These are phyloP conservation scores for Bretziella fagacearum DNA, from an alignment of 2,329 filamentous ascomycete genomes.

Conservation along the genomic window DNA sequence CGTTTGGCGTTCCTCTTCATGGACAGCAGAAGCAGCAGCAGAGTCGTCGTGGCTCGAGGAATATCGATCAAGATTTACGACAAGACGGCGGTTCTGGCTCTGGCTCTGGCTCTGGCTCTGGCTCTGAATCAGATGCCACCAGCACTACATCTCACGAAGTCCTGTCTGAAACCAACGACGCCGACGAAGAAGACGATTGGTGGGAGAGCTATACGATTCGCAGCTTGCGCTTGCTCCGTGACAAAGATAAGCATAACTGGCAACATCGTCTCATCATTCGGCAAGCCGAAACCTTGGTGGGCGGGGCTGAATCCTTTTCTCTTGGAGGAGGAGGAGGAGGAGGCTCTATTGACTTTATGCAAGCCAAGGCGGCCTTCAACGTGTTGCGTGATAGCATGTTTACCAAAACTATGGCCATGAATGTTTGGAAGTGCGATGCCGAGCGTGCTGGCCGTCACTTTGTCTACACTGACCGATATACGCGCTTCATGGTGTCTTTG, in stretches of 20 bases:
- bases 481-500: constrained; percentile 61
- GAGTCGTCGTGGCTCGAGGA: too few relatives aligned
- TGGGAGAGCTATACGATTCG: constrained; percentile 39
- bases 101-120: not conserved
- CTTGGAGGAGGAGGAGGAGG: not conserved
- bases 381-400: constrained; percentile 61
- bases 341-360: constrained; percentile 28
- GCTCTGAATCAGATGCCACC: constrained; percentile 20
- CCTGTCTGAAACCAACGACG: constrained; percentile 11
- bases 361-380: constrained; percentile 62
- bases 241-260: constrained; percentile 86
- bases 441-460: constrained; percentile 74
- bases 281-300: constrained; percentile 41
- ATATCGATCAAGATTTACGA: too few relatives aligned
- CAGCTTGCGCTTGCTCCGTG: constrained; percentile 34
- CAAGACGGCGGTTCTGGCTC: constrained; percentile 26
- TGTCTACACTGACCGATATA: constrained; percentile 78
- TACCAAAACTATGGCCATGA: constrained; percentile 86
- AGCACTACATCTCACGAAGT: constrained; percentile 8
- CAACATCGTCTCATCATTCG: constrained; percentile 81
- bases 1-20: constrained; percentile 27
- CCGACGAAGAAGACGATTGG: constrained; percentile 41
- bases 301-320: constrained; percentile 27
- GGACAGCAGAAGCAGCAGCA: constrained; percentile 8
- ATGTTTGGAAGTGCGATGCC: constrained; percentile 86